These are phyloP conservation scores for Tieghemiomyces parasiticus DNA, from an alignment of 192 early-diverging fungal genomes.

Conservation along the genomic window DNA sequence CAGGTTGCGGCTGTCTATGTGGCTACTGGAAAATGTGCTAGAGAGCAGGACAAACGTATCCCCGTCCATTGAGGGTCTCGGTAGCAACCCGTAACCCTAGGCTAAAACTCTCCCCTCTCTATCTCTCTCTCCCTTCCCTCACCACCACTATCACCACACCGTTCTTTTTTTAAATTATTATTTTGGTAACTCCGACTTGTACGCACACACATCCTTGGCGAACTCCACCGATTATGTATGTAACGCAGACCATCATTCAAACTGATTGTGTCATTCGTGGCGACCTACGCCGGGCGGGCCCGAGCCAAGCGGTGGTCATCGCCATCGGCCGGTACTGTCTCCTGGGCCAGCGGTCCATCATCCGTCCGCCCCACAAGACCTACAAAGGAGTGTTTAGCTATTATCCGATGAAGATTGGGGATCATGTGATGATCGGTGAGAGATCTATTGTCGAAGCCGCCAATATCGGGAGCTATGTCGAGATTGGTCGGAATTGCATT, in stretches of 20 bases:
- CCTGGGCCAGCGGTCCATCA: slow-evolving; percentile 52
- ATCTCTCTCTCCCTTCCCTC: background rate
- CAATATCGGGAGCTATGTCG: slow-evolving; percentile 75
- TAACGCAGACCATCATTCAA: slow-evolving; percentile 84
- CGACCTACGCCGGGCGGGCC: slow-evolving; percentile 77
- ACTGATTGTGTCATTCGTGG: slow-evolving; percentile 82
- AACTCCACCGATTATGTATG: too few species aligned
- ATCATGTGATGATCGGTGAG: slow-evolving; percentile 78
- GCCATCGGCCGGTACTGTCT: slow-evolving; percentile 86
- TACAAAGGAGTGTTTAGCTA: slow-evolving; percentile 87
- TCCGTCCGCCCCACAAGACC: slow-evolving; percentile 89
- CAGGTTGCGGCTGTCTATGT: background rate
- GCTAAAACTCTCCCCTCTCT: background rate
- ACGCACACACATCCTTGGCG: too few species aligned
- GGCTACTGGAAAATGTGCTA: background rate
- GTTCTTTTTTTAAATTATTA: too few species aligned
- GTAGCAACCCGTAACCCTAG: background rate
- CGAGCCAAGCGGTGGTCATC: slow-evolving; percentile 74
- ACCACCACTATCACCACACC: background rate
- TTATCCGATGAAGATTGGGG: slow-evolving; percentile 95
- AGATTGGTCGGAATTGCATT: slow-evolving; percentile 86
- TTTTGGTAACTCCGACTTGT: too few species aligned
- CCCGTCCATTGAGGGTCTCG: background rate
- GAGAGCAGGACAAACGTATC: background rate
- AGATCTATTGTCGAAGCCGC: slow-evolving; percentile 84